These are phyloP conservation scores for Penicillium roqueforti DNA, from an alignment of 495 filamentous ascomycete genomes.

Conservation along the genomic window DNA sequence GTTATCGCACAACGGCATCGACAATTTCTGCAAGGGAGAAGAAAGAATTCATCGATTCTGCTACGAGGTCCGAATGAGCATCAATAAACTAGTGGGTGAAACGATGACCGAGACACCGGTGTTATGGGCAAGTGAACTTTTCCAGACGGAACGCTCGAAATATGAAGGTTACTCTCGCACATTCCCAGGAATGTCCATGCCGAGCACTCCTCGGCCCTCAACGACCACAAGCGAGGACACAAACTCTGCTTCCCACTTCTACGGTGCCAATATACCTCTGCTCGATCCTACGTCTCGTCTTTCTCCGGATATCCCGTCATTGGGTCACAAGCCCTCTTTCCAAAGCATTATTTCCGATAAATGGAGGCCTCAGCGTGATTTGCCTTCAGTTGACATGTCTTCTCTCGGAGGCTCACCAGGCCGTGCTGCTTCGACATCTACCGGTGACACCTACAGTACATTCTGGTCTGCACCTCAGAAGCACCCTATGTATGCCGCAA, in stretches of 20 bases:
- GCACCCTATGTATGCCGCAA: conserved; percentile 59
- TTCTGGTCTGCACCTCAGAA: conserved; percentile 80
- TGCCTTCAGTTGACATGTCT: conserved; percentile 46
- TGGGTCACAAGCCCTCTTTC: conserved; percentile 48
- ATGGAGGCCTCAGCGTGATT: conserved; percentile 50
- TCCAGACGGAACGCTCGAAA: conserved; percentile 67
- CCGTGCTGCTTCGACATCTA: conserved; percentile 51
- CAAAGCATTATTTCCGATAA: conserved; percentile 66
- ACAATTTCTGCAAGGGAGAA: conserved; percentile 94
- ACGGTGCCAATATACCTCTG: conserved; percentile 32
- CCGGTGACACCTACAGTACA: conserved; percentile 72
- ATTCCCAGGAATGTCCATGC: conserved; percentile 43
- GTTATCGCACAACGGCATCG: conserved; percentile 74
- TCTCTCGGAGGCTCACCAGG: conserved; percentile 58
- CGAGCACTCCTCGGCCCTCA: conserved; percentile 41
- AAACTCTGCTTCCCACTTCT: conserved; percentile 25
- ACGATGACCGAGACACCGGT: conserved; percentile 84
- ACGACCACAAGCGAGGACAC: conserved; percentile 53
- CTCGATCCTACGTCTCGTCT: conserved; percentile 40
- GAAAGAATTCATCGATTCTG: conserved; percentile 94
- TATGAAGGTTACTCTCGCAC: conserved; percentile 60
- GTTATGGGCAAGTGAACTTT: conserved; percentile 88
- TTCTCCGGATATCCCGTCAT: conserved; percentile 32
- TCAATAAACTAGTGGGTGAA: conserved; percentile 82
- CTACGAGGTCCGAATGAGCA: conserved; percentile 81